Base-by-base conservation (phyloP, 805 yeast genomes). In the Ogataea thermomethanolica region DNA sequence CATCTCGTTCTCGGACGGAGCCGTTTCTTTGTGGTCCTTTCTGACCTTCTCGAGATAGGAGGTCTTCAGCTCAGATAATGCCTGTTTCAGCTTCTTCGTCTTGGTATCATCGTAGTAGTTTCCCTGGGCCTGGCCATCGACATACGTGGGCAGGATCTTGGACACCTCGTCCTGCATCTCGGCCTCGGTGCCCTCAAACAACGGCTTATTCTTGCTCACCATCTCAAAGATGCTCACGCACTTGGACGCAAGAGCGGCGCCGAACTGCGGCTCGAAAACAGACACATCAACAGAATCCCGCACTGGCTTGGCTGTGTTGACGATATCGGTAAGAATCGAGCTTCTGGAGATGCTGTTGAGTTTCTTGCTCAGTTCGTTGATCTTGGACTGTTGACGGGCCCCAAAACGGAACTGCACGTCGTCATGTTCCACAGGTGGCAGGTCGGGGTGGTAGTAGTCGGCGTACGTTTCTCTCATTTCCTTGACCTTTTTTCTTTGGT, bases 121-220 rank as follows among this genome's bases (percentile, higher is more conserved):
- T 25, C 63, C 62, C 32, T 45, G 46, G 9, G 58, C 47, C 31
- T 53, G 46, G 26, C 65, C 66, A 20, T 59, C 62, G 27, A 51
- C 47, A 36, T 46, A 53, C 23, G 41, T 41, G 29, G 65, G 66
- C 28, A 60, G 35, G 24, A 74, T 72, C 55, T 73, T 70, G 1
- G 66, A 64, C 10, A 78, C 69, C 45, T 76, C 80, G 2, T 71
- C 70, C 3, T 79, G 81, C 38, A 82, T 63, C 46, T 48, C 51
- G 44, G 52, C 56, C 14, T 48, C 53, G 36, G 35, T 42, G 39
- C 46, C 46, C n/a, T 53, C 50, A 25, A 53, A 45, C 17, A 63
- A 41, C 1, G 31, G 23, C 33, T 55, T 49, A 13, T 56, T 51
- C 11, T 48, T 39, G 4, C 56, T 51, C 26, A 64, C 37, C 17